Evolutionary conservation across 192 early-diverging fungal species (phyloP).

Genomic region (Backusella liffmaniae): DNA sequence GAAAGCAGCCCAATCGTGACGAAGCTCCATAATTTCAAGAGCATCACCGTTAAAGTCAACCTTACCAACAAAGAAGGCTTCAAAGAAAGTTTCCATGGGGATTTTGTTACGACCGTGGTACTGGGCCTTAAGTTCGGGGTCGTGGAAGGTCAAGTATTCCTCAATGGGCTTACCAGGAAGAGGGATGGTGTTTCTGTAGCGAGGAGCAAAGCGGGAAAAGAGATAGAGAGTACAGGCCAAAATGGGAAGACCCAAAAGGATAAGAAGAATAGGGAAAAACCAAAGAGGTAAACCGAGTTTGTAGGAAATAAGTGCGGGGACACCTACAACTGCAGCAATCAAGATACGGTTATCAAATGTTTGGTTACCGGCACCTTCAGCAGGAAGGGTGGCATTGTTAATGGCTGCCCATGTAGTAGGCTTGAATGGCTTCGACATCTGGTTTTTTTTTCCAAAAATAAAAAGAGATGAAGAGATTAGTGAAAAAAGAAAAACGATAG

Average conservation of each 20-base stretch:
- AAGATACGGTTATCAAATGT: slow-evolving; percentile 77
- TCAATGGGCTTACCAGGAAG: slow-evolving; percentile 82
- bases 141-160: slow-evolving; percentile 89
- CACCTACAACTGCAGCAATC: slow-evolving; percentile 53
- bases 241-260: slow-evolving; percentile 66
- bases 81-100: slow-evolving; percentile 97
- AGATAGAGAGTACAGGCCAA: slow-evolving; percentile 70
- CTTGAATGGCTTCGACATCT: slow-evolving; percentile 29
- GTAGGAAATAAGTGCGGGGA: slow-evolving; percentile 67
- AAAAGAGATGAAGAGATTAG: neutral
- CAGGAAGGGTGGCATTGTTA: slow-evolving; percentile 60
- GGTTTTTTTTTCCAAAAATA: neutral
- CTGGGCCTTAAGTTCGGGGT: slow-evolving; percentile 66
- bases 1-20: slow-evolving; percentile 95
- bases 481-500: neutral
- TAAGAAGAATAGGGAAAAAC: slow-evolving; percentile 57
- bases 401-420: slow-evolving; percentile 53
- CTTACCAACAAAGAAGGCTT: slow-evolving; percentile 94
- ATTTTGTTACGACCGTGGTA: slow-evolving; percentile 86
- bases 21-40: slow-evolving; percentile 82
- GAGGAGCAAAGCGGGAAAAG: slow-evolving; percentile 63
- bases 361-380: slow-evolving; percentile 85
- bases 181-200: slow-evolving; percentile 62
- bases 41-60: slow-evolving; percentile 91
- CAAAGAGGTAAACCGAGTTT: slow-evolving; percentile 62